Evolutionary conservation across 495 filamentous ascomycete genomes (phyloP).

Genomic region (Hypoxylon crocopeplum): DNA sequence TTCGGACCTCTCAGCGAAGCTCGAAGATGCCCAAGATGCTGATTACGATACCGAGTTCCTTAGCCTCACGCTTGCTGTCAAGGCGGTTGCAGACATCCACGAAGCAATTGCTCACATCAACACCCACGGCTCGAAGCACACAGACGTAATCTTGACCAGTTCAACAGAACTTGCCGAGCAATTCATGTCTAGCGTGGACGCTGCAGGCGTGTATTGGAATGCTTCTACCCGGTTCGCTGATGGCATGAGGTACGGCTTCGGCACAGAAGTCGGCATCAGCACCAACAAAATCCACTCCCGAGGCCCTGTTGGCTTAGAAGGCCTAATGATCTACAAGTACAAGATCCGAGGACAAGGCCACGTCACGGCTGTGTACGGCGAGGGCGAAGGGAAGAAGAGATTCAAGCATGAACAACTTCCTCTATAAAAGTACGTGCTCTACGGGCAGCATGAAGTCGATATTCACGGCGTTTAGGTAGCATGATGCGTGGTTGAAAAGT

Average conservation of each 20-base stretch:
- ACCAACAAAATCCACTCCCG: conserved; percentile 98
- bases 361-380: conserved; percentile 73
- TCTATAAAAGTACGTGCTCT: conserved; percentile 19
- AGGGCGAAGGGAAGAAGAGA: conserved; percentile 67
- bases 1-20: conserved; percentile 38
- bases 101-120: conserved; percentile 90
- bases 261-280: conserved; percentile 96
- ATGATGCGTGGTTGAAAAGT: too few species aligned
- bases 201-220: conserved; percentile 96
- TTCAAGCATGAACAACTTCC: conserved; percentile 73
- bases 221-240: conserved; percentile 93
- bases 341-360: conserved; percentile 83
- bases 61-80: conserved; percentile 82
- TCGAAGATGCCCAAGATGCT: conserved; percentile 67
- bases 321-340: conserved; percentile 97
- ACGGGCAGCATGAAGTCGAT: background rate
- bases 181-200: conserved; percentile 87
- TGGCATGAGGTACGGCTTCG: conserved; percentile 96
- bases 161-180: conserved; percentile 67
- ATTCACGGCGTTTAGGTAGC: too few species aligned
- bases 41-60: conserved; percentile 94
- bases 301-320: conserved; percentile 92
- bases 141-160: conserved; percentile 85
- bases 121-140: conserved; percentile 89
- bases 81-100: conserved; percentile 71